A percentile compares a stretch with the other conserved stretches of the same genome.
Conservation (phyloP, 495 filamentous ascomycete species). For the Letharia lupina region DNA sequence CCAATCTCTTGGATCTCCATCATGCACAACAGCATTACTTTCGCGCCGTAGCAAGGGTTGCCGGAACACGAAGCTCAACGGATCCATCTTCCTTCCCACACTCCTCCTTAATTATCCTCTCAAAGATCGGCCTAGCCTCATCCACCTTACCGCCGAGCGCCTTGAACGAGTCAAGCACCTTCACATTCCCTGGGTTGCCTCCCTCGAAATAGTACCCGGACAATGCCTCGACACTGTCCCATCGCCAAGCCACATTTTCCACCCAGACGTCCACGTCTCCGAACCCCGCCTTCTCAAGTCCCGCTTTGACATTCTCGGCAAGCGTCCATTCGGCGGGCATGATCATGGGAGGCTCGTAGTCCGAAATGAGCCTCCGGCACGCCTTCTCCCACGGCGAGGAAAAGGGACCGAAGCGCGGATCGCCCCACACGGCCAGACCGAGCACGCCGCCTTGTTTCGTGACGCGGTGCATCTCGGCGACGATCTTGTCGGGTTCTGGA, state of each 20-base stretch:
- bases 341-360: background rate
- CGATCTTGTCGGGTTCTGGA: constrained; percentile 11
- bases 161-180: background rate
- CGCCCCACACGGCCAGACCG: constrained; percentile 11
- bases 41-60: constrained; percentile 6
- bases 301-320: background rate
- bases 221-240: constrained; percentile 2
- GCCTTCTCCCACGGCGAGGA: constrained; percentile 11
- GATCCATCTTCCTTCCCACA: constrained; percentile 8
- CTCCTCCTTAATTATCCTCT: background rate
- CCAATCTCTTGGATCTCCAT: too few relatives aligned
- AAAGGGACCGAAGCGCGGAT: constrained; percentile 3
- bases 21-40: background rate
- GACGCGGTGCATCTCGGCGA: constrained; percentile 16
- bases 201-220: constrained; percentile 6
- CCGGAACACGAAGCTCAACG: background rate
- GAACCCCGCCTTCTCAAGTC: constrained; percentile 10
- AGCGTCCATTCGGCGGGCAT: constrained; percentile 17
- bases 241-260: background rate
- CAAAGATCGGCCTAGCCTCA: background rate
- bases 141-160: constrained; percentile 3
- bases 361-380: background rate
- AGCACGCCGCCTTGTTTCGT: constrained; percentile 9
- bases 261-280: constrained; percentile 9
- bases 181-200: background rate